Evolutionary conservation across 768 basidiomycete genomes (phyloP), one percentile per base, ranked within the genome.

Genomic region (Mycena vitilis): DNA sequence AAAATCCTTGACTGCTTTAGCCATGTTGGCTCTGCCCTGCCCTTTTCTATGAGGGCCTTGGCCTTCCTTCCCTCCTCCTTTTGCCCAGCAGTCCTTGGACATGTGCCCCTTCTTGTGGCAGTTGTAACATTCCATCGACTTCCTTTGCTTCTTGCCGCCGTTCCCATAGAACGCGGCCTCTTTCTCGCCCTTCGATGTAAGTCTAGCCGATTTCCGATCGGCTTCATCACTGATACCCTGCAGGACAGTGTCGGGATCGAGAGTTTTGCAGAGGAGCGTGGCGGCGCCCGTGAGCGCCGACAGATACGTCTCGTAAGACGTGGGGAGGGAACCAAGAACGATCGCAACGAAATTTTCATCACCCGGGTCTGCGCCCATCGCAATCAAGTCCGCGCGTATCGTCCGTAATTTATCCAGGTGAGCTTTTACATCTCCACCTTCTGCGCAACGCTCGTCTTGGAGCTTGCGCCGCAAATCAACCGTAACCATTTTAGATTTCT

Each of bases 1-100:
- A 0, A 54, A 38, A n/a, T 38, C 37, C 37, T 38, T 11, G 8
- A 4, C 36, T 20, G 37, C 37, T 4, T 54, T 54, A 0, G 34
- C 53, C 4, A 36, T 7, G 34, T 54, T 54, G 9, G 36, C 53
- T 4, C 22, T 4, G 18, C 37, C 53, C 12, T 13, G n/a, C 11
- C 36, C 36, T 11, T 54, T 54, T 10, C 20, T 0, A 10, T 69
- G 71, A 25, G 72, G 77, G 40, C 70, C 71, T 57, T 82, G 78
- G 1, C 81, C 82, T 56, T 81, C 78, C 53, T 77, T 78, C 45
- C 79, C 80, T 48, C 81, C 80, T 6, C 82, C 82, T 52, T 78
- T 77, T 2, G 72, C 73, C 81, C 79, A 82, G 49, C 81, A 82
- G 37, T 82, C 75, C 13, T 51, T 66, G 61, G 67, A 65, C 4